Evolutionary conservation across 345 rosid species (phyloP).

Genomic region (Theobroma cacao): DNA sequence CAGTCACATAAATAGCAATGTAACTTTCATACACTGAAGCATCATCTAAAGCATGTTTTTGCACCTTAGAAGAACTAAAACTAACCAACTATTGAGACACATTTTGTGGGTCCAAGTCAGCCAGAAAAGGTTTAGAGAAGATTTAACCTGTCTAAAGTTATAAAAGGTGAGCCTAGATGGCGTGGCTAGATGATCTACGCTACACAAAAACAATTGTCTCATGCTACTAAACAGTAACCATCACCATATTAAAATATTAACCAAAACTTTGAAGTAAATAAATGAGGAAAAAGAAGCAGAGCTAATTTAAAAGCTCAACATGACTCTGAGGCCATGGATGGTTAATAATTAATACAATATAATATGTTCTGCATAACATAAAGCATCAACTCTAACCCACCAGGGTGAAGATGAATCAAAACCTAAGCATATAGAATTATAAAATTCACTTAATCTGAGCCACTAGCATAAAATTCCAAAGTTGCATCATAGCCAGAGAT

Average conservation of each 20-base stretch:
- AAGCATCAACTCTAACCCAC: not conserved
- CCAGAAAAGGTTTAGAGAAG: not conserved
- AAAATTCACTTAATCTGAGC: not conserved
- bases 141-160: not conserved
- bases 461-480: constrained; percentile 1
- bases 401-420: not conserved
- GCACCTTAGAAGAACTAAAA: not conserved
- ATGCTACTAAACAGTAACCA: not conserved
- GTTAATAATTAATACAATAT: not conserved
- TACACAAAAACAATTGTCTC: not conserved
- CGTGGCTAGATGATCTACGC: not conserved
- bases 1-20: not conserved
- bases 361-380: not conserved
- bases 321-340: not conserved
- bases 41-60: not conserved
- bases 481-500: not conserved
- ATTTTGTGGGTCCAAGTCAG: not conserved
- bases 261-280: not conserved
- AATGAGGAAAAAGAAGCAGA: not conserved
- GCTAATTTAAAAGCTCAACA: not conserved
- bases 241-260: not conserved
- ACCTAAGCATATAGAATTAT: not conserved
- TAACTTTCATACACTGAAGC: not conserved
- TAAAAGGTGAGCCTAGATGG: not conserved
- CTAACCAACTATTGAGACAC: not conserved